Evolutionary conservation across 2,329 filamentous ascomycete species (phyloP).

Genomic region (Taxawa tesnikishii): DNA sequence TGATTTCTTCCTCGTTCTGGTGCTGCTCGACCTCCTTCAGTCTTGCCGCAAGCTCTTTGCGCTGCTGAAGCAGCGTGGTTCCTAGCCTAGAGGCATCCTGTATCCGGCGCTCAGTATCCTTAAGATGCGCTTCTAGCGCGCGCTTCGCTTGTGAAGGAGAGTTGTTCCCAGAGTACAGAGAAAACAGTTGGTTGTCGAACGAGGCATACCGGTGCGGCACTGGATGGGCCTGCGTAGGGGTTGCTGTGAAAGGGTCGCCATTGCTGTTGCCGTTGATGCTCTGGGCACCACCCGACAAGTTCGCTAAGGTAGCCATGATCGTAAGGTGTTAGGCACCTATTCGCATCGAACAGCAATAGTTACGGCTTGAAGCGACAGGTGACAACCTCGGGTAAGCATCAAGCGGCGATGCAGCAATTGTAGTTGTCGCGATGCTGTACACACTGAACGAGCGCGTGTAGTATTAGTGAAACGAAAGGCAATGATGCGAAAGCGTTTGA

Average conservation of each 20-base stretch:
- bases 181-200: slow-evolving; percentile 65
- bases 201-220: slow-evolving; percentile 59
- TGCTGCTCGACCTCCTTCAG: slow-evolving; percentile 74
- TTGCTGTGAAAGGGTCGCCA: slow-evolving; percentile 33
- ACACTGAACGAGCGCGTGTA: no score
- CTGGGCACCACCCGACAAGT: neutral
- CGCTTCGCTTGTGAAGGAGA: slow-evolving; percentile 81
- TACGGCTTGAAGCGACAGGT: no score
- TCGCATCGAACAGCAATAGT: no score
- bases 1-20: slow-evolving; percentile 60
- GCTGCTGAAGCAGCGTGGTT: slow-evolving; percentile 75
- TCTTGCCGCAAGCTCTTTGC: slow-evolving; percentile 68
- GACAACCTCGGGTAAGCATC: no score
- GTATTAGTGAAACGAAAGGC: no score
- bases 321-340: no score
- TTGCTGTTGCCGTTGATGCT: neutral
- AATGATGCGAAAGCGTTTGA: no score
- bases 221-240: slow-evolving; percentile 18
- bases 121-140: slow-evolving; percentile 79
- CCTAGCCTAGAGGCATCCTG: slow-evolving; percentile 86
- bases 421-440: no score
- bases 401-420: no score
- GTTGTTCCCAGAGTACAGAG: slow-evolving; percentile 53
- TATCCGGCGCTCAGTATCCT: slow-evolving; percentile 82
- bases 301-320: neutral